Percentiles rank a stretch among this genome's conserved stretches.
Conservation (phyloP, 2,329 filamentous ascomycete species). For the Cercospora janseana region DNA sequence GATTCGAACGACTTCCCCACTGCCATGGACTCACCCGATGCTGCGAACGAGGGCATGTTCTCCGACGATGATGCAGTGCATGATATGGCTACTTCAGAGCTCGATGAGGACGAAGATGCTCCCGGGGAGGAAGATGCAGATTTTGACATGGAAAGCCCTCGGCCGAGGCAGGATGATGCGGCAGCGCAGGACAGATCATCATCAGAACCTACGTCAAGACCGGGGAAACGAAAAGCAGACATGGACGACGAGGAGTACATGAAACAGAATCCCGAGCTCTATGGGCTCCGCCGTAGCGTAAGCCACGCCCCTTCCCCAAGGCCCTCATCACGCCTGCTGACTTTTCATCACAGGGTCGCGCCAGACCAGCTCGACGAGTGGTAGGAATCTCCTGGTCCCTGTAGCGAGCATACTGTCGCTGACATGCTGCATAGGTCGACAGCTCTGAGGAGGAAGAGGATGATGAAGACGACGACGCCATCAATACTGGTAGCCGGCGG, state of each 20-base stretch:
- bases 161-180: conserved; percentile 42
- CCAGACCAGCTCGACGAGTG: conserved; percentile 61
- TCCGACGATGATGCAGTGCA: conserved; percentile 46
- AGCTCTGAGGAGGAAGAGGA: conserved; percentile 63
- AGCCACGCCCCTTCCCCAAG: conserved; percentile 37
- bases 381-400: conserved; percentile 43
- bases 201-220: conserved; percentile 68
- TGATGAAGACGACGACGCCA: conserved; percentile 69
- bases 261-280: conserved; percentile 86
- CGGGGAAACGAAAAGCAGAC: conserved; percentile 65
- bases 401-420: conserved; percentile 16
- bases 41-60: conserved; percentile 41
- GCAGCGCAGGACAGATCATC: conserved; percentile 62
- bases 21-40: conserved; percentile 41
- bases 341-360: conserved; percentile 51
- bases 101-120: conserved; percentile 51
- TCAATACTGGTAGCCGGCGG: conserved; percentile 56
- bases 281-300: conserved; percentile 91
- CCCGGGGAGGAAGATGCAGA: conserved; percentile 61
- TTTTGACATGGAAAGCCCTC: conserved; percentile 66
- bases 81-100: conserved; percentile 46
- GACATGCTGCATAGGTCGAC: conserved; percentile 49
- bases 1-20: conserved; percentile 61
- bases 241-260: conserved; percentile 72
- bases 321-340: conserved; percentile 35